Conservation (phyloP, 306 rosid genomes). For the Sphenostylis stenocarpa region DNA sequence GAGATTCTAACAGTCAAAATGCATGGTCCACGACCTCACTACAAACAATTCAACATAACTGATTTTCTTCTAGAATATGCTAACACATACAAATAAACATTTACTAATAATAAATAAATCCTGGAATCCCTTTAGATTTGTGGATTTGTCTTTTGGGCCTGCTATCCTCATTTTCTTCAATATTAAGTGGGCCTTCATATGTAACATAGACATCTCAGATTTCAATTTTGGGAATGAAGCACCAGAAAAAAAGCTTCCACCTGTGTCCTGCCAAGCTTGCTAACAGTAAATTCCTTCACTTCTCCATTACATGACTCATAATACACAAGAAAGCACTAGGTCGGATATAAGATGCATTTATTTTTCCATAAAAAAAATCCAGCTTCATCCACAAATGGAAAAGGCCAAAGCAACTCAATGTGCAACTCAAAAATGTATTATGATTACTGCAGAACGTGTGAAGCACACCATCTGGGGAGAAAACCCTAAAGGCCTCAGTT, state of each 20-base stretch:
- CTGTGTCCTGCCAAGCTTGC: background rate
- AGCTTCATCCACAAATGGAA: constrained; percentile 8
- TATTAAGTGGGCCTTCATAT: no score
- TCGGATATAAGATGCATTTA: background rate
- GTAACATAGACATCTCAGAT: background rate
- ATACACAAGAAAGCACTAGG: background rate
- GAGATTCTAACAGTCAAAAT: no score
- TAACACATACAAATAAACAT: no score
- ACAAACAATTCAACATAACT: no score
- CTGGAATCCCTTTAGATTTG: no score
- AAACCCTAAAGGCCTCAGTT: constrained; percentile 30
- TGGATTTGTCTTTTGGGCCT: no score
- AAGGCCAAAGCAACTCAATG: background rate
- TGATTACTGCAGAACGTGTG: background rate
- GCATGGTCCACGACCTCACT: no score
- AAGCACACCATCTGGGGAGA: constrained; percentile 46
- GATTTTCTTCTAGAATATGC: no score
- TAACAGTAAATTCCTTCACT: background rate
- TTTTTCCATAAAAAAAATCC: background rate
- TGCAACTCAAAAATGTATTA: background rate
- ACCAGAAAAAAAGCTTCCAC: constrained; percentile 3
- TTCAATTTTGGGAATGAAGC: constrained; percentile 9
- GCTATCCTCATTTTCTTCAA: no score
- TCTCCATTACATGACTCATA: constrained; percentile 3
- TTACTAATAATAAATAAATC: no score